Percentiles rank a stretch among this genome's conserved stretches.
phyloP scores from a whole-genome alignment of 106 monocot species.

The Dendrobium chrysotoxum region DNA sequence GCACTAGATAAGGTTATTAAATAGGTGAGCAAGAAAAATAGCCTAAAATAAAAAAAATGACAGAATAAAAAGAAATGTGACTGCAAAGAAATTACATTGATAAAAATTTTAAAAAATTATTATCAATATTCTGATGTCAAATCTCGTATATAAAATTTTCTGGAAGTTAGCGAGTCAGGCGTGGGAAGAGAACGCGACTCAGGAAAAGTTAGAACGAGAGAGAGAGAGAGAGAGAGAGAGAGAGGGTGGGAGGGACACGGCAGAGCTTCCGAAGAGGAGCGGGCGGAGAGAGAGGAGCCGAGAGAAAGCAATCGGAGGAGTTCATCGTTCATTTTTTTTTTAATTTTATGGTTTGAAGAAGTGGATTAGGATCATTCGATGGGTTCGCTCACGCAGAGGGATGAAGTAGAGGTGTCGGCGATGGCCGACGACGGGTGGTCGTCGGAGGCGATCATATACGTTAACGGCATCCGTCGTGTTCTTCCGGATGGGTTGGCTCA shows the following conservation, averaged over 20 bases:
- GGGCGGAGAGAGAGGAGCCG: background rate
- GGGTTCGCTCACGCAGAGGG: slow-evolving; percentile 51
- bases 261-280: background rate
- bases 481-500: slow-evolving; percentile 85
- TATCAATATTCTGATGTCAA: too few species aligned
- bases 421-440: slow-evolving; percentile 40
- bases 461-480: slow-evolving; percentile 84
- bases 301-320: background rate
- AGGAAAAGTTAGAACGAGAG: background rate
- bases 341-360: background rate
- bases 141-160: too few species aligned
- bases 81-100: too few species aligned
- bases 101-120: too few species aligned
- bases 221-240: background rate
- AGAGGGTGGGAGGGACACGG: too few species aligned
- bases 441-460: slow-evolving; percentile 69
- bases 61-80: too few species aligned
- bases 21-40: too few species aligned
- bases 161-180: too few species aligned
- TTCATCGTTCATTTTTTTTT: background rate
- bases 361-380: slow-evolving; percentile 15
- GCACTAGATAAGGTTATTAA: too few species aligned
- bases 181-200: too few species aligned
- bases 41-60: too few species aligned
- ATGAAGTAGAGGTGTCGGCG: slow-evolving; percentile 20